Evolutionary conservation across 139 green algal genomes (phyloP).

Genomic region (Chlamydomonas schloesseri): DNA sequence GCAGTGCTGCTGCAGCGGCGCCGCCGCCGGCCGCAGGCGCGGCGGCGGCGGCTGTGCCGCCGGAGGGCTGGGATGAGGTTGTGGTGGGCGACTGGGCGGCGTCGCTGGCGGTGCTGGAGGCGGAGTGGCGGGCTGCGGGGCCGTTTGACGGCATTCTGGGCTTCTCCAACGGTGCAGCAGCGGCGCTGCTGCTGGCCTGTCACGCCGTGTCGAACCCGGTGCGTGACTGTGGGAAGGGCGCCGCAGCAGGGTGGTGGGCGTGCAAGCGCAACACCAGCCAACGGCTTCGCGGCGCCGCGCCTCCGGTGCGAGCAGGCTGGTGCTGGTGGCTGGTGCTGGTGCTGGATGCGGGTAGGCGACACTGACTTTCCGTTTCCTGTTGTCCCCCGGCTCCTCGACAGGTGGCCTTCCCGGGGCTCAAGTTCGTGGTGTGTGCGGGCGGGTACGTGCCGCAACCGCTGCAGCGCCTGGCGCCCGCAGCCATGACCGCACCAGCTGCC

Average conservation of each 20-base stretch:
- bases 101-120: conserved; percentile 42
- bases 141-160: conserved; percentile 63
- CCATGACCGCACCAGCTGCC: background rate
- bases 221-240: background rate
- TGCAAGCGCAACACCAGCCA: background rate
- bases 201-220: background rate
- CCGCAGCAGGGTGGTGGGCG: conserved; percentile 10
- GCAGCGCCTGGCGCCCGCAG: conserved; percentile 20
- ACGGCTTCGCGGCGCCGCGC: no score
- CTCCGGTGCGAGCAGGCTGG: no score
- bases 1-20: background rate
- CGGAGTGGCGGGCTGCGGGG: background rate
- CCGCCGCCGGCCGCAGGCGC: background rate
- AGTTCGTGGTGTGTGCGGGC: conserved; percentile 54
- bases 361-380: no score
- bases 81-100: conserved; percentile 49
- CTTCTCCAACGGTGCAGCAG: conserved; percentile 69
- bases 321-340: no score
- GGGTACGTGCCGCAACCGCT: conserved; percentile 64
- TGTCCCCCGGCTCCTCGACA: no score
- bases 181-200: conserved; percentile 55
- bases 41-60: background rate
- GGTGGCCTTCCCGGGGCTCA: conserved; percentile 36
- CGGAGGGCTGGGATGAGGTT: conserved; percentile 30
- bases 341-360: no score